Conservation (phyloP, 768 basidiomycete genomes). For the Termitomyces sp. region DNA sequence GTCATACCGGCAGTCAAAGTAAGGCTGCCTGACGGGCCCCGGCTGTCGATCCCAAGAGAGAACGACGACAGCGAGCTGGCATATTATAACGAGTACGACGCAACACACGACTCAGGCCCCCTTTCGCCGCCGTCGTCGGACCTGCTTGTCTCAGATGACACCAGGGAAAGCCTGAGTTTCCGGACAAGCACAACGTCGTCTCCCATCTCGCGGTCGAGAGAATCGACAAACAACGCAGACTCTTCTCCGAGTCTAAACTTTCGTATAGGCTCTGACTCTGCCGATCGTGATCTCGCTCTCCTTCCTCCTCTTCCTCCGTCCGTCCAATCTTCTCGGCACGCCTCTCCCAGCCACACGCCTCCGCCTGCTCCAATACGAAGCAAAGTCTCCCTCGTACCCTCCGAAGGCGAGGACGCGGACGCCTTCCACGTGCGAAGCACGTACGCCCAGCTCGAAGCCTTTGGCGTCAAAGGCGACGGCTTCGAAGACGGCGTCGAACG, state of each 20-base stretch:
- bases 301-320: constrained; percentile 28
- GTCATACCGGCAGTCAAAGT: constrained; percentile 27
- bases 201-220: constrained; percentile 18
- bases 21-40: constrained; percentile 21
- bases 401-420: constrained; percentile 77
- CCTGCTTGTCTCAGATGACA: constrained; percentile 25
- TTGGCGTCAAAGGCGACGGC: constrained; percentile 93
- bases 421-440: constrained; percentile 80
- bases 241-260: constrained; percentile 18
- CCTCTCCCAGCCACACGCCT: constrained; percentile 23
- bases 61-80: constrained; percentile 15
- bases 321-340: constrained; percentile 18
- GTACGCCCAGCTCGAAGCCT: constrained; percentile 83
- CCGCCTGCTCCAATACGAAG: constrained; percentile 29
- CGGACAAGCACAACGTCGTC: constrained; percentile 27
- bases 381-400: constrained; percentile 59
- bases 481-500: constrained; percentile 92
- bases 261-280: constrained; percentile 14
- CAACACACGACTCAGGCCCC: neutral
- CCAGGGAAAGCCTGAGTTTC: constrained; percentile 15
- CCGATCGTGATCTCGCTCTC: constrained; percentile 18
- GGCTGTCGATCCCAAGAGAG: constrained; percentile 18
- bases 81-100: constrained; percentile 7
- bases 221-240: constrained; percentile 14
- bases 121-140: constrained; percentile 16